A percentile compares a stretch with the other conserved stretches of the same genome.
These are phyloP conservation scores for Lolium perenne DNA, from an alignment of 176 grass and related monocot species.

Conservation along the genomic window DNA sequence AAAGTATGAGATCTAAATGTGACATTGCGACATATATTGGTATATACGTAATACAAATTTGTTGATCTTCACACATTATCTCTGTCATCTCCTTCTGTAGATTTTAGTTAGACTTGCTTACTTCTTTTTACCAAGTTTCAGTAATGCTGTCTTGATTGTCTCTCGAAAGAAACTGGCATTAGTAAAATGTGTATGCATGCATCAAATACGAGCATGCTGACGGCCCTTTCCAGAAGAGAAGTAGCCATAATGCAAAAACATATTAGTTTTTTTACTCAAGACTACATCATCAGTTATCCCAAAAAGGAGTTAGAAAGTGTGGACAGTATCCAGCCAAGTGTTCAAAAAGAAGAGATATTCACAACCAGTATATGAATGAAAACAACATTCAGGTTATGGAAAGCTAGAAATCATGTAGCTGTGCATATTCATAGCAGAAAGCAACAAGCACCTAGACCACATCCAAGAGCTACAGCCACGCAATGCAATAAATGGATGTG, in stretches of 20 bases:
- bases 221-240: too few relatives aligned
- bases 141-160: not conserved
- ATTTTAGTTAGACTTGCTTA: not conserved
- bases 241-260: not conserved
- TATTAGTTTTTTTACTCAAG: slow-evolving; percentile 14
- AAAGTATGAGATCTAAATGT: not conserved
- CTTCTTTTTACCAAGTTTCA: slow-evolving; percentile 22
- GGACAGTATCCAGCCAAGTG: slow-evolving; percentile 30
- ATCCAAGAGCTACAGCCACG: not conserved
- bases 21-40: not conserved
- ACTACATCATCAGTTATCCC: slow-evolving; percentile 1
- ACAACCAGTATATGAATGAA: slow-evolving; percentile 28
- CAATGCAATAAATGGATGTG: not conserved
- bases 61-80: not conserved
- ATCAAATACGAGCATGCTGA: not conserved
- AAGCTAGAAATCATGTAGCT: slow-evolving; percentile 40
- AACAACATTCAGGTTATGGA: slow-evolving; percentile 32
- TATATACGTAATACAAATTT: not conserved
- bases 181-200: slow-evolving; percentile 4
- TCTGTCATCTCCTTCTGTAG: not conserved
- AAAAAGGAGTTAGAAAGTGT: slow-evolving; percentile 23
- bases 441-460: slow-evolving; percentile 31
- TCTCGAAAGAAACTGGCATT: not conserved
- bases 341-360: slow-evolving; percentile 33
- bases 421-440: slow-evolving; percentile 22